A percentile compares a stretch with the other conserved stretches of the same genome.
These are phyloP conservation scores for Nannizziopsis arthrosporioides DNA, from an alignment of 2,329 filamentous ascomycete species.

Conservation along the genomic window DNA sequence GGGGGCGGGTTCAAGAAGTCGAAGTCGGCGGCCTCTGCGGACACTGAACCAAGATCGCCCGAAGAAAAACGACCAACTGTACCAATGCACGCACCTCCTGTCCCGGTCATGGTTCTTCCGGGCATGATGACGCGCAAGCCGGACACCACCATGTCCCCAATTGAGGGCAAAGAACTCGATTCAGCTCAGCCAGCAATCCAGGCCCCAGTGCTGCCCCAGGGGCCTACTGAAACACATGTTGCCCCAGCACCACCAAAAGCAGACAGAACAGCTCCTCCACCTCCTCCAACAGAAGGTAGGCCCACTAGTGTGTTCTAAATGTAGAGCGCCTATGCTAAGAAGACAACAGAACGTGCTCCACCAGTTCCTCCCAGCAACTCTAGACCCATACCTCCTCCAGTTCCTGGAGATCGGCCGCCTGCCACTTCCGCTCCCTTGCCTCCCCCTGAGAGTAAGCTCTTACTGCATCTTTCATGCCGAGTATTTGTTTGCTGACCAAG, in stretches of 20 bases:
- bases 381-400: constrained; percentile 28
- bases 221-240: constrained; percentile 18
- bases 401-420: constrained; percentile 26
- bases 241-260: constrained; percentile 25
- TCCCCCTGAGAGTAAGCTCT: constrained; percentile 46
- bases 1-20: constrained; percentile 24
- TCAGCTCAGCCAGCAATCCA: neutral
- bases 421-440: constrained; percentile 28
- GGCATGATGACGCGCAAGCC: constrained; percentile 43
- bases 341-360: constrained; percentile 23
- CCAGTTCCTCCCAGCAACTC: constrained; percentile 28
- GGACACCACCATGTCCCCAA: constrained; percentile 8
- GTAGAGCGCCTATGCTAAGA: neutral
- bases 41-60: constrained; percentile 25
- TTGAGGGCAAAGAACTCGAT: neutral
- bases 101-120: constrained; percentile 53
- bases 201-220: neutral
- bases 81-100: constrained; percentile 30
- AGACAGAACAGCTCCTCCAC: constrained; percentile 32
- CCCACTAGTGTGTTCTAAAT: neutral
- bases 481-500: constrained; percentile 20
- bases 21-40: constrained; percentile 39
- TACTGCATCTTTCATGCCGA: neutral
- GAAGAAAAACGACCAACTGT: constrained; percentile 23
- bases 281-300: constrained; percentile 43